Evolutionary conservation across 1,284 basidiomycete species (phyloP), one percentile per base, ranked within the genome.

Genomic region (Papiliotrema nemorosa): DNA sequence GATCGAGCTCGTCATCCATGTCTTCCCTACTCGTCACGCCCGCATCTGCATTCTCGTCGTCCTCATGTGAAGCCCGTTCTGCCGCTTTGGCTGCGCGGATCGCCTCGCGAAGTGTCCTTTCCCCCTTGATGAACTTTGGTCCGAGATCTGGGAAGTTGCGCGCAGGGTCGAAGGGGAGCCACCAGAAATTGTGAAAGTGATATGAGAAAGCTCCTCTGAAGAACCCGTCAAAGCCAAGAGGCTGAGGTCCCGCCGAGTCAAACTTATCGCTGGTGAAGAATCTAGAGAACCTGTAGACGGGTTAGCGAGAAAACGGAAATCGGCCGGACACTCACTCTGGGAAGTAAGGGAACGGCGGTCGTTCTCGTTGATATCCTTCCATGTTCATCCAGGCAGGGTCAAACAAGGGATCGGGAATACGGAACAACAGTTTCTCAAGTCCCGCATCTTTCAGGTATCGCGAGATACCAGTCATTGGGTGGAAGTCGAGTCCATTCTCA

Each of bases 71-170:
- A 13, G 38, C 50, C 26, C 55, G 59, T 29, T 55, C 54, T 27
- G 57, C 39, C 18, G 60, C 41, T 13, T 63, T 57, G 6, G 66
- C 62, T 0, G 66, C 68, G 5, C 62, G 61, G 25, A 67, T 55
- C 16, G 70, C 74, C 44, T 73, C 74, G 27, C 64, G 70, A 16
- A 76, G 60, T 10, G 82, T 82, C 44, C 78, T 75, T 58, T 94
- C 90, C 29, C 85, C 86, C 26, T 81, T 81, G 33, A 77, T 77
- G 70, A 96, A 96, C 21, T 81, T 81, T 3, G 81, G 77, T 1
- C 92, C 92, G 20, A 96, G 82, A 68, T 94, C 92, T 9, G 92
- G 92, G 82, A 84, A 96, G 70, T 94, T 90, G 18, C 90, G 84
- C 7, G 82, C 76, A 1, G 86, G 80, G 70, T 97, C 92, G 62